Evolutionary conservation across 192 early-diverging fungal species (phyloP).

Genomic region (Neocallimastix lanati): DNA sequence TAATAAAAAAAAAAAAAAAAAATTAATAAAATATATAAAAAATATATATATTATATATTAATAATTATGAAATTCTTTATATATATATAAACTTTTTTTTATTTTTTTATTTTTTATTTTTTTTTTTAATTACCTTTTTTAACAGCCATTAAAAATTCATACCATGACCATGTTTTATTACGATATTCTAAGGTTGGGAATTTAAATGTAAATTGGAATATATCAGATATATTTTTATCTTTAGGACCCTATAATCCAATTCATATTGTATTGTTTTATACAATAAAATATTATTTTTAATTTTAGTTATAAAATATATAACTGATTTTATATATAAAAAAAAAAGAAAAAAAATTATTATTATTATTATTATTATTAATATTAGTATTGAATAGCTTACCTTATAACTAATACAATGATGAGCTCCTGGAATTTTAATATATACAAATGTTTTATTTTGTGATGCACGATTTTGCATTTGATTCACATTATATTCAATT

Average conservation of each 20-base stretch:
- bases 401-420: slow-evolving; percentile 71
- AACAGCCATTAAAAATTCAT: slow-evolving; percentile 44
- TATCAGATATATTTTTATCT: slow-evolving; percentile 59
- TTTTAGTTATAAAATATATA: too few relatives aligned
- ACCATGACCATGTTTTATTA: slow-evolving; percentile 67
- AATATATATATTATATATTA: too few relatives aligned
- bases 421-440: slow-evolving; percentile 69
- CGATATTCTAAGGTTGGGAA: slow-evolving; percentile 62
- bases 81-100: too few relatives aligned
- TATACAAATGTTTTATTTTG: slow-evolving; percentile 77
- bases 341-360: too few relatives aligned
- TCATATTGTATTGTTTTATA: too few relatives aligned
- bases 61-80: too few relatives aligned
- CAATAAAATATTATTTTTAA: too few relatives aligned
- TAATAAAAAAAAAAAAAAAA: too few relatives aligned
- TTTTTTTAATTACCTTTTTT: slow-evolving; percentile 55
- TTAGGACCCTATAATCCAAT: slow-evolving; percentile 55
- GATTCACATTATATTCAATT: slow-evolving; percentile 33
- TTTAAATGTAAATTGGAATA: slow-evolving; percentile 49
- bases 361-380: too few relatives aligned
- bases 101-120: too few relatives aligned
- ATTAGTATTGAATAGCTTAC: slow-evolving; percentile 17
- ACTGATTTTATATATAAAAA: too few relatives aligned
- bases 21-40: too few relatives aligned
- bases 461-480: slow-evolving; percentile 73